Percentiles rank a stretch among this genome's conserved stretches.
Conservation (phyloP, 768 basidiomycete species). For the Auriscalpium microsporum region DNA sequence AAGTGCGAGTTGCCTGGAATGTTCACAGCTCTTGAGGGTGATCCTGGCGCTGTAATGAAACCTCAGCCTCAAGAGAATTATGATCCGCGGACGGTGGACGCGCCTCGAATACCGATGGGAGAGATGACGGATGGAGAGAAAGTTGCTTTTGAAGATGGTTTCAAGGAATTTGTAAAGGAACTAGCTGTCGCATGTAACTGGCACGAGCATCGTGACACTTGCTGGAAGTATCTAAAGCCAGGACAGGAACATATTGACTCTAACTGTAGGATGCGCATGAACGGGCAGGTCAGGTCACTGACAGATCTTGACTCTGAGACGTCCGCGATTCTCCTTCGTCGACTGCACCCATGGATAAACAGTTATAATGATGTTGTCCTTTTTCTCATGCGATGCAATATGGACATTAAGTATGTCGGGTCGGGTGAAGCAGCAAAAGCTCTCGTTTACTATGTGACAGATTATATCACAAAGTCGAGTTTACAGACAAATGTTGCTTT, state of each 20-base stretch:
- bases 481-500: slow-evolving; percentile 17
- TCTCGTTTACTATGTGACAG: too few relatives aligned
- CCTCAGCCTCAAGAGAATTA: not conserved
- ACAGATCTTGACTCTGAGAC: slow-evolving; percentile 23
- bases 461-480: slow-evolving; percentile 27
- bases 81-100: not conserved
- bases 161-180: not conserved
- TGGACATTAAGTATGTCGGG: slow-evolving; percentile 26
- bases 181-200: too few relatives aligned
- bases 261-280: slow-evolving; percentile 21
- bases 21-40: not conserved
- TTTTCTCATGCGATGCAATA: too few relatives aligned
- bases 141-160: not conserved
- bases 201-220: slow-evolving; percentile 27
- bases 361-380: too few relatives aligned
- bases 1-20: not conserved
- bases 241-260: slow-evolving; percentile 16
- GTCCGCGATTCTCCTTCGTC: slow-evolving; percentile 23
- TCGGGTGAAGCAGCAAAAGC: slow-evolving; percentile 26
- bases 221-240: slow-evolving; percentile 30
- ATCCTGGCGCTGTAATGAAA: not conserved
- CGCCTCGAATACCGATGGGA: not conserved
- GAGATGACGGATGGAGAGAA: not conserved
- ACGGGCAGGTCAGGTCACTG: not conserved
- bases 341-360: too few relatives aligned